These are phyloP conservation scores for Linaria vulgaris DNA, from an alignment of 257 asterid species.

Conservation along the genomic window DNA sequence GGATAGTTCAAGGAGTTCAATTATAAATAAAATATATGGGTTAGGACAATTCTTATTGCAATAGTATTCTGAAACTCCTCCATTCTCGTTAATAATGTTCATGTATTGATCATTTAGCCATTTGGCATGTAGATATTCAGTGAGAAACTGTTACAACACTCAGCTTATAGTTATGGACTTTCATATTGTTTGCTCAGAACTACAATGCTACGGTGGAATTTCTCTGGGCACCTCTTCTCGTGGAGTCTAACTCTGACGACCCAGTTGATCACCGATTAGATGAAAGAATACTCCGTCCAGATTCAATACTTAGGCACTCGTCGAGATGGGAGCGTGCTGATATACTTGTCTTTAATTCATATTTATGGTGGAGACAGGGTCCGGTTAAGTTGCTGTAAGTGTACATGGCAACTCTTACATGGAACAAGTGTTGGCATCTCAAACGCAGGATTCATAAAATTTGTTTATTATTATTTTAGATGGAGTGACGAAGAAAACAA, in stretches of 20 bases:
- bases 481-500: conserved; percentile 69
- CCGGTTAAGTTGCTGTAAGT: conserved; percentile 79
- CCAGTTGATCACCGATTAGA: conserved; percentile 77
- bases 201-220: conserved; percentile 88
- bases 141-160: background rate
- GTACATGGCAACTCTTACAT: background rate
- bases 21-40: background rate
- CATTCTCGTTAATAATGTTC: background rate
- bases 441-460: background rate
- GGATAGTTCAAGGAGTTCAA: background rate
- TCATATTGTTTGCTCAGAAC: conserved; percentile 39
- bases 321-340: conserved; percentile 85
- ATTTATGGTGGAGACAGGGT: conserved; percentile 96
- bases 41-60: background rate
- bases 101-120: too few species aligned
- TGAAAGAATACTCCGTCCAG: conserved; percentile 83
- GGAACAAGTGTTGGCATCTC: background rate
- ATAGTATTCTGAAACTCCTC: background rate
- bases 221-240: conserved; percentile 96
- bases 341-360: conserved; percentile 82
- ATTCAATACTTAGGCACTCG: conserved; percentile 70
- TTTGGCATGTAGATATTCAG: background rate
- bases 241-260: conserved; percentile 87
- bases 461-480: conserved; percentile 40
- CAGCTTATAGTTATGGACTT: conserved; percentile 7